phyloP scores from a whole-genome alignment of 163 green algal species.

The Coccomyxa subellipsoidea region DNA sequence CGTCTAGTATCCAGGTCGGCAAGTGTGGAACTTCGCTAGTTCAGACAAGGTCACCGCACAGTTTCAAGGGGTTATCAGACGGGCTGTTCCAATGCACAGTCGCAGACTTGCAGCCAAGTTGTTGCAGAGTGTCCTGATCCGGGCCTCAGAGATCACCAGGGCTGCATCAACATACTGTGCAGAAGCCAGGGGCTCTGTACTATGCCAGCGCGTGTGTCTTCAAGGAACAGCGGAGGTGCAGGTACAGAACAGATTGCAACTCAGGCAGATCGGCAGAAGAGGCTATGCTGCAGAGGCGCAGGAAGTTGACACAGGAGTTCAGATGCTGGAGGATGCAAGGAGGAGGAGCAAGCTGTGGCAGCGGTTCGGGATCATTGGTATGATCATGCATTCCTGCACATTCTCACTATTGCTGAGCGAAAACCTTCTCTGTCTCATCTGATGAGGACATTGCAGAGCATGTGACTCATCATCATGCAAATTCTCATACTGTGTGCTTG shows the following conservation, averaged over 20 bases:
- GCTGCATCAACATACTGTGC: neutral
- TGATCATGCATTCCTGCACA: neutral
- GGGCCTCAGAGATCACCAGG: neutral
- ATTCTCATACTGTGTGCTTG: no score
- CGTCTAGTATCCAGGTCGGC: no score
- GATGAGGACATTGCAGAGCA: no score
- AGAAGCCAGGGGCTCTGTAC: neutral
- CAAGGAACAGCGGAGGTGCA: no score
- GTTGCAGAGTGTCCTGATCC: neutral
- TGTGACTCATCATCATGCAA: no score
- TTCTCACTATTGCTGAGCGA: no score
- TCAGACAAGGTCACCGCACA: no score
- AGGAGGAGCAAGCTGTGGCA: neutral
- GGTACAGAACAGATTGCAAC: neutral
- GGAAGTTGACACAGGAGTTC: neutral
- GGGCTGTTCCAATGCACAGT: neutral
- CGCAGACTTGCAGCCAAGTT: neutral
- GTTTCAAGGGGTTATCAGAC: neutral
- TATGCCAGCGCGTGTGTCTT: neutral
- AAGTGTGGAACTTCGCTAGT: no score
- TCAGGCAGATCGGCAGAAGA: neutral
- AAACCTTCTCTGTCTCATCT: no score
- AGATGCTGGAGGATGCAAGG: neutral
- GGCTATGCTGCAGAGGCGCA: neutral
- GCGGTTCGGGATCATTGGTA: neutral